A percentile compares a stretch with the other conserved stretches of the same genome.
phyloP scores from a whole-genome alignment of 345 rosid species.

The rapeseed (Brassica napus) region Da-Ae NC_063443.1:16850501-16851000 shows the following conservation, averaged over 20 bases:
- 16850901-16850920: conserved; percentile 32
- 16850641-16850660: conserved; percentile 99
- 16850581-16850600: conserved; percentile 1
- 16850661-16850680: conserved; percentile 88
- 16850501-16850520: conserved; percentile 49
- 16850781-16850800: conserved; percentile 95
- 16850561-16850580: conserved; percentile 12
- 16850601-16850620: conserved; percentile 12
- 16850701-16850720: conserved; percentile 49
- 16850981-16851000: conserved; percentile 96
- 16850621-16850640: conserved; percentile 35
- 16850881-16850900: conserved; percentile 72
- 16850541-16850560: neutral
- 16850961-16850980: conserved; percentile 79
- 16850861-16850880: conserved; percentile 71
- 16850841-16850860: conserved; percentile 82
- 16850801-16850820: conserved; percentile 94
- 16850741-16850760: conserved; percentile 20
- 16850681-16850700: conserved; percentile 98
- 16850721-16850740: conserved; percentile 14
- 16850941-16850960: conserved; percentile 2
- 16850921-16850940: neutral
- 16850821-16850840: conserved; percentile 71
- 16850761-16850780: conserved; percentile 10
- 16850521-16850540: conserved; percentile 14